Evolutionary conservation across 129 eudicot species (phyloP), one percentile per base, ranked within the genome.

Genomic region (Logfia minima): DNA sequence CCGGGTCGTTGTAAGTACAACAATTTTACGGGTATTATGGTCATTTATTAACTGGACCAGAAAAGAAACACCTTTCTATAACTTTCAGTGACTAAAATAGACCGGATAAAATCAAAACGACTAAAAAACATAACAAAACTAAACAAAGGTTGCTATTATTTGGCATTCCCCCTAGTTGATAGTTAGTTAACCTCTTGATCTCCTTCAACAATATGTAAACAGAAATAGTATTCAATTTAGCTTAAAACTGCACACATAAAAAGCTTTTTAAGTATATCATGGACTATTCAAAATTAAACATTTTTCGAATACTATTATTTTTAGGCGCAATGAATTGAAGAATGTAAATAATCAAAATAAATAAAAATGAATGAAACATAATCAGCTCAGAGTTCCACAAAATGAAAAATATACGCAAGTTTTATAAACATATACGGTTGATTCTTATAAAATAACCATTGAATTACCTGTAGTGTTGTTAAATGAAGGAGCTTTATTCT

Each of bases 381-480:
- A 43, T 10, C 4, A 43, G 51, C 51, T 43, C 16, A 43, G 10
- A 43, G 51, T 43, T 43, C 51, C 51, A 43, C 13, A 9, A 10
- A 43, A 43, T 43, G 16, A 45, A 45, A 45, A 45, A 11, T 45
- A 0, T 11, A 45, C 1, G 17, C 16, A 52, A 77, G 55, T 19
- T 65, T 11, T 31, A 32, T 5, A 4, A 56, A 21, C 21, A 56
- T n/a, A 4, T n/a, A 55, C 13, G 66, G 22, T 52, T 52, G 53
- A 76, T 29, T 3, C 55, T 48, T 48, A 48, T 48, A 48, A 13
- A 0, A 45, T 34, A 34, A 66, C 19, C 24, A 52, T 31, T 7
- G 1, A 53, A 52, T 53, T 53, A 77, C 80, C 80, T 48, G 55
- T 14, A 53, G 58, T 17, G 17, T 66, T 77, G 14, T 58, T 66